A percentile compares a stretch with the other conserved stretches of the same genome.
These are phyloP conservation scores for Parasitella parasitica DNA, from an alignment of 371 early-diverging fungal species.

Conservation along the genomic window DNA sequence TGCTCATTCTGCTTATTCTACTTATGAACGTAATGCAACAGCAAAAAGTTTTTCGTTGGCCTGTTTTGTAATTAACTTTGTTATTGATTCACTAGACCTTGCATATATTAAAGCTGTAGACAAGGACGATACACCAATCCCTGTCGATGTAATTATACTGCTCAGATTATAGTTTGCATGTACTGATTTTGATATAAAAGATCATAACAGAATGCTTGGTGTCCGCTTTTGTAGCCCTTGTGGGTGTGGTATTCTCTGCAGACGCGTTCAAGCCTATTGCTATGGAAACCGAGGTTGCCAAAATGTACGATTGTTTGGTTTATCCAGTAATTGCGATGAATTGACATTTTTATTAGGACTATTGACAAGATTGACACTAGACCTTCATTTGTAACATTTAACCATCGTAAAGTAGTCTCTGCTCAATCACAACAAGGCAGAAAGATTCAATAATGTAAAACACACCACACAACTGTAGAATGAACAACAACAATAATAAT, in stretches of 20 bases:
- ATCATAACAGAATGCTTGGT: conserved; percentile 41
- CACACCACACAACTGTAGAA: not conserved
- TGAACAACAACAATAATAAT: not conserved
- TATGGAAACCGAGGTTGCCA: conserved; percentile 63
- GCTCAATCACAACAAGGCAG: conserved; percentile 35
- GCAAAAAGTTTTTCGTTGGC: no score
- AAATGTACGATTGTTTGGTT: conserved; percentile 49
- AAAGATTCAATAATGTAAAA: conserved; percentile 12
- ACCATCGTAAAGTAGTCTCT: conserved; percentile 54
- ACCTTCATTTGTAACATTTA: conserved; percentile 64
- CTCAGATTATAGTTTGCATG: no score
- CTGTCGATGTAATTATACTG: conserved; percentile 56
- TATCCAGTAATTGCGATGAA: not conserved
- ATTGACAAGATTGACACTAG: conserved; percentile 67
- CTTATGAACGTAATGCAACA: conserved; percentile 77
- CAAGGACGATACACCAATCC: conserved; percentile 49
- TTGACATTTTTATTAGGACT: conserved; percentile 39
- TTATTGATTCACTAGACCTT: conserved; percentile 57
- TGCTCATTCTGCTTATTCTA: conserved; percentile 67
- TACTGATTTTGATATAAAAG: no score
- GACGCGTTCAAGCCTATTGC: conserved; percentile 62
- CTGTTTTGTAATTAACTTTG: no score
- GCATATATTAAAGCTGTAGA: conserved; percentile 69
- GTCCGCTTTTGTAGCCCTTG: conserved; percentile 37
- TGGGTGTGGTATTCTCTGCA: conserved; percentile 49